Evolutionary conservation across 2,329 filamentous ascomycete genomes (phyloP), one percentile per base, ranked within the genome.

Genomic region (Pleurostoma richardsiae): DNA sequence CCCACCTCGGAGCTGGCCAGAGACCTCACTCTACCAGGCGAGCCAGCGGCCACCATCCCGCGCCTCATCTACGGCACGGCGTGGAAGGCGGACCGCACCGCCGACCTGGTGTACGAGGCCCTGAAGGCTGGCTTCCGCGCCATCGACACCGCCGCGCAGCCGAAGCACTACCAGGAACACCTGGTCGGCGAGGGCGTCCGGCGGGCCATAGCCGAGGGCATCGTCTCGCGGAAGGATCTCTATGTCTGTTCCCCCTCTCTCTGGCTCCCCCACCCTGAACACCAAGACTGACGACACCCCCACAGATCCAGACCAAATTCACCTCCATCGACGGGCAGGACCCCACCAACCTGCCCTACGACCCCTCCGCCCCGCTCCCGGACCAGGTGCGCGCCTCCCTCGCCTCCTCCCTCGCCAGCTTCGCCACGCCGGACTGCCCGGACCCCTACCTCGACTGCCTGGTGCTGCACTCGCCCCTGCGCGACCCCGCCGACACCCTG

Each of bases 251-350:
- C 6, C 29, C 43, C 10, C 8, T 36, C 33, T 8, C n/a, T n/a
- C 33, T 36, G 8, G 2, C 33, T 19, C 33, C n/a, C n/a, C 8
- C 33, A 36, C 33, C 33, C n/a, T 36, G 33, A 36, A 36, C 8
- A 8, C 8, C 33, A 8, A n/a, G 33, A n/a, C 54, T 55, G 41
- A 49, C 46, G 29, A 52, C 45, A 31, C 41, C 45, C 40, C 36
- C 19, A 7, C 45, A 86, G 80, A 72, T 91, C 40, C 88, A 95
- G 75, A 91, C 88, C n/a, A 94, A 92, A 63, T 94, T 85, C 68
- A 89, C 86, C 1, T 75, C 84, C 0, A 63, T 80, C 4, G 64
- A 65, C 11, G 82, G 80, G 28, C 86, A 91, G 61, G 79, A 84
- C 57, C 69, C 68, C 2, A 64, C 66, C 39, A 73, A 80, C 42